phyloP scores from a whole-genome alignment of 192 early-diverging fungal genomes.

The Phycomyces nitens region DNA sequence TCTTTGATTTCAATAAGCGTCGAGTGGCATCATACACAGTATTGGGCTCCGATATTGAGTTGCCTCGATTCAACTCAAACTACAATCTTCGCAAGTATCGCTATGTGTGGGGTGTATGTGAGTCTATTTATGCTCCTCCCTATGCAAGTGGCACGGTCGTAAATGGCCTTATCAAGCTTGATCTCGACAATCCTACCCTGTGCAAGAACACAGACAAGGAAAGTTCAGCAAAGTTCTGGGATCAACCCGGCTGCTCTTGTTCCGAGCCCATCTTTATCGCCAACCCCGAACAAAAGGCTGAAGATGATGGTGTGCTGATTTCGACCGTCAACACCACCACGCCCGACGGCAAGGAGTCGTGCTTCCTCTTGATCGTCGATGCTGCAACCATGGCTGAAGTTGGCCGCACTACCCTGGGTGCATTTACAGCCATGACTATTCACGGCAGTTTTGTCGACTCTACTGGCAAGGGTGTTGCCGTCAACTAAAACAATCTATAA shows the following conservation, averaged over 20 bases:
- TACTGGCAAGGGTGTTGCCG: constrained; percentile 3
- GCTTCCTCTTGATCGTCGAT: constrained; percentile 33
- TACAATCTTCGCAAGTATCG: constrained; percentile 27
- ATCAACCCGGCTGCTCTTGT: constrained; percentile 34
- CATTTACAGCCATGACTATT: constrained; percentile 10
- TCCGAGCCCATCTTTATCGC: constrained; percentile 39
- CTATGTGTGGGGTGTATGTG: constrained; percentile 36
- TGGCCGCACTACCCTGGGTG: constrained; percentile 14
- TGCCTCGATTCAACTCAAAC: constrained; percentile 34
- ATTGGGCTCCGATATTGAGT: constrained; percentile 32
- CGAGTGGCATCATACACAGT: constrained; percentile 28
- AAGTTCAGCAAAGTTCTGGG: constrained; percentile 23
- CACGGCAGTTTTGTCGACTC: constrained; percentile 28
- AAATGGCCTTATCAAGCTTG: constrained; percentile 34
- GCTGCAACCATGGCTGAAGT: constrained; percentile 29
- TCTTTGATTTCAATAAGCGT: constrained; percentile 14
- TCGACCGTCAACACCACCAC: constrained; percentile 27
- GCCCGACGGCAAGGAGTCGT: constrained; percentile 12
- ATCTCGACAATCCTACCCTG: constrained; percentile 24
- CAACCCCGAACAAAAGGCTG: constrained; percentile 16
- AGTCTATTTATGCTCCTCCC: constrained; percentile 21
- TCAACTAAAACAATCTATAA: constrained; percentile 10
- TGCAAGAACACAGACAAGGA: constrained; percentile 10
- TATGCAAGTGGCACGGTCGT: constrained; percentile 35
- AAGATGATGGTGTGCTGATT: constrained; percentile 36